phyloP scores from a whole-genome alignment of 352 stramenopile genomes.

The Globisporangium abappressorium region DNA sequence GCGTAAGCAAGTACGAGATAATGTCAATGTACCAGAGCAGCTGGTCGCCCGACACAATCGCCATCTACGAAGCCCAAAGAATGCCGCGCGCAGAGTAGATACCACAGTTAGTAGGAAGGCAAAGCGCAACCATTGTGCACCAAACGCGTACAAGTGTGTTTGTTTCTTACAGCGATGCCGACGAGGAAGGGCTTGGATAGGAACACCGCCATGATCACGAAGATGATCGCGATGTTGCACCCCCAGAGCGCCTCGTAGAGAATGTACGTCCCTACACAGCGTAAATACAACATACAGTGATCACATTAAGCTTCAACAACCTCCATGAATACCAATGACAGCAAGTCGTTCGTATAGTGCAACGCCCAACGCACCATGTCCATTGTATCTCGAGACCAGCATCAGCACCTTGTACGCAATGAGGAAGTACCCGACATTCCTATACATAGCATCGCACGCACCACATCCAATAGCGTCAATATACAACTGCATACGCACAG shows the following conservation, averaged over 20 bases:
- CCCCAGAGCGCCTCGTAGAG: conserved; percentile 80
- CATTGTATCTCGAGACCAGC: conserved; percentile 47
- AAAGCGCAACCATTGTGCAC: neutral
- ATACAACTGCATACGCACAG: neutral
- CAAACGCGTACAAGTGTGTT: neutral
- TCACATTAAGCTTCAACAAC: neutral
- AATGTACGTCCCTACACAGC: conserved; percentile 54
- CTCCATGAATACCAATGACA: neutral
- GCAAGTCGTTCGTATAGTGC: neutral
- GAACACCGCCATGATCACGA: conserved; percentile 65
- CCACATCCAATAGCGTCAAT: neutral
- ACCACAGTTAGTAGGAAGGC: neutral
- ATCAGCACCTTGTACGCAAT: conserved; percentile 48
- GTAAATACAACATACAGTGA: neutral
- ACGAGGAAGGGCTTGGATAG: conserved; percentile 82
- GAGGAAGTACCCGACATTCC: conserved; percentile 50
- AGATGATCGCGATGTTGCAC: conserved; percentile 73
- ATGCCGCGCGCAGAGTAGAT: neutral
- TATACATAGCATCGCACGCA: conserved; percentile 15
- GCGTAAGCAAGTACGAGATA: conserved; percentile 58
- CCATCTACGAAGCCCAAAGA: conserved; percentile 47
- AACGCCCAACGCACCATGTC: conserved; percentile 42
- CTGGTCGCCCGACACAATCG: conserved; percentile 92
- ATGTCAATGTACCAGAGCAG: conserved; percentile 91
- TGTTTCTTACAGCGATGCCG: conserved; percentile 51